Percentiles rank a stretch among this genome's conserved stretches.
phyloP scores from a whole-genome alignment of 2,329 filamentous ascomycete species.

The Lojkania enalia region DNA sequence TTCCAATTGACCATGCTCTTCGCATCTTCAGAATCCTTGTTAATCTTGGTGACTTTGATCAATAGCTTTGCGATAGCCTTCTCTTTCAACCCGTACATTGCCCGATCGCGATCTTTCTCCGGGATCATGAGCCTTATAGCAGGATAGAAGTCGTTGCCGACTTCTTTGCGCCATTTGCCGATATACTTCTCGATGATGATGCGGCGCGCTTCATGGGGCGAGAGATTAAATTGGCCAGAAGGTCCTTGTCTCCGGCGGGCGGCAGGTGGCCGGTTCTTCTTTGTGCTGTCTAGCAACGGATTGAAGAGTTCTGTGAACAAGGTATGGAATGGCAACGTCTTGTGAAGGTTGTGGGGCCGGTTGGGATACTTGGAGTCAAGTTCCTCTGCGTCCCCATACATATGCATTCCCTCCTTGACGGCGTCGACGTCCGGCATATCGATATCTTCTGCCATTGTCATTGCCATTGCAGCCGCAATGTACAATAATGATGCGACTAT shows the following conservation, averaged over 20 bases:
- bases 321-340: constrained; percentile 80
- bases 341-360: constrained; percentile 76
- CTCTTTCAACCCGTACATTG: constrained; percentile 94
- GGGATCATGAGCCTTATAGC: constrained; percentile 89
- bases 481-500: too few relatives aligned
- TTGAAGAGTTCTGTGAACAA: constrained; percentile 81
- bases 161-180: constrained; percentile 79
- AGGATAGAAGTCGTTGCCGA: constrained; percentile 91
- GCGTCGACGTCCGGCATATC: constrained; percentile 49
- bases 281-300: constrained; percentile 76
- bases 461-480: too few relatives aligned
- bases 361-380: constrained; percentile 68
- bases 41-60: constrained; percentile 91
- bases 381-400: constrained; percentile 52
- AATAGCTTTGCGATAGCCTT: constrained; percentile 85
- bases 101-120: constrained; percentile 87
- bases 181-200: constrained; percentile 87
- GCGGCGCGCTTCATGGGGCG: constrained; percentile 76
- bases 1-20: constrained; percentile 90
- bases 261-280: constrained; percentile 62
- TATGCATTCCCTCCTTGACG: constrained; percentile 51
- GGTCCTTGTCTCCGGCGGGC: constrained; percentile 63
- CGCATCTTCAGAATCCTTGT: constrained; percentile 86
- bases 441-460: constrained; percentile 35
- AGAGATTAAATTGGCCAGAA: constrained; percentile 61